Evolutionary conservation across 306 rosid genomes (phyloP).

Genomic region (Hippophae tibetana): DNA sequence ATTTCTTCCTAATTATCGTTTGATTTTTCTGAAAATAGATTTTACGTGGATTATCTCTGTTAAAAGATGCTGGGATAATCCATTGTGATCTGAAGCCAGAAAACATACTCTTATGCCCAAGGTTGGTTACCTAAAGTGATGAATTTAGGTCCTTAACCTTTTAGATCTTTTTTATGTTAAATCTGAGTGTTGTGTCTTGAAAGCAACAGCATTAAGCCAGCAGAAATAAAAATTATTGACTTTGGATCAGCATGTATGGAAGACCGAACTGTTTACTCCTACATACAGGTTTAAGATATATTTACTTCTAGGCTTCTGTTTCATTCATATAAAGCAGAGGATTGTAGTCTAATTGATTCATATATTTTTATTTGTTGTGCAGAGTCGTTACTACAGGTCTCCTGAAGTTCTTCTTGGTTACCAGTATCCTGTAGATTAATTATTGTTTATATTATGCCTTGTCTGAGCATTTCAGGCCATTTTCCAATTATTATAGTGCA

Average conservation of each 20-base stretch:
- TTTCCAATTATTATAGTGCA: no score
- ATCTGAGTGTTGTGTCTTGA: slow-evolving; percentile 21
- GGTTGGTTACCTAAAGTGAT: slow-evolving; percentile 42
- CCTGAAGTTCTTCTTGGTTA: slow-evolving; percentile 99
- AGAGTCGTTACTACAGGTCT: slow-evolving; percentile 97
- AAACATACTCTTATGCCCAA: slow-evolving; percentile 85
- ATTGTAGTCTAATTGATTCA: slow-evolving; percentile 14
- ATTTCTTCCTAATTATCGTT: slow-evolving; percentile 6
- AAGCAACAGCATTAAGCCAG: slow-evolving; percentile 61
- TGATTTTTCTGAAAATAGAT: slow-evolving; percentile 42
- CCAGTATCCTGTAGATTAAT: slow-evolving; percentile 75
- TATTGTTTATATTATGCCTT: neutral
- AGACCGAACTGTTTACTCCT: slow-evolving; percentile 96
- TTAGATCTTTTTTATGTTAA: slow-evolving; percentile 26
- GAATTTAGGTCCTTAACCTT: slow-evolving; percentile 14
- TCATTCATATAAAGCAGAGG: slow-evolving; percentile 17
- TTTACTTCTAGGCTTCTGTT: slow-evolving; percentile 11
- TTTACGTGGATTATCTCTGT: slow-evolving; percentile 69
- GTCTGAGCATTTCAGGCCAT: no score
- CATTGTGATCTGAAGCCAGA: slow-evolving; percentile 99
- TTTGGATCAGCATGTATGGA: slow-evolving; percentile 99
- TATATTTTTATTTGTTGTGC: slow-evolving; percentile 28
- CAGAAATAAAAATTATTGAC: slow-evolving; percentile 91
- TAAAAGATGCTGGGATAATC: slow-evolving; percentile 95
- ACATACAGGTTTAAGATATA: slow-evolving; percentile 66